These are phyloP conservation scores for Umbelopsis vinacea DNA, from an alignment of 192 early-diverging fungal genomes.

Conservation along the genomic window DNA sequence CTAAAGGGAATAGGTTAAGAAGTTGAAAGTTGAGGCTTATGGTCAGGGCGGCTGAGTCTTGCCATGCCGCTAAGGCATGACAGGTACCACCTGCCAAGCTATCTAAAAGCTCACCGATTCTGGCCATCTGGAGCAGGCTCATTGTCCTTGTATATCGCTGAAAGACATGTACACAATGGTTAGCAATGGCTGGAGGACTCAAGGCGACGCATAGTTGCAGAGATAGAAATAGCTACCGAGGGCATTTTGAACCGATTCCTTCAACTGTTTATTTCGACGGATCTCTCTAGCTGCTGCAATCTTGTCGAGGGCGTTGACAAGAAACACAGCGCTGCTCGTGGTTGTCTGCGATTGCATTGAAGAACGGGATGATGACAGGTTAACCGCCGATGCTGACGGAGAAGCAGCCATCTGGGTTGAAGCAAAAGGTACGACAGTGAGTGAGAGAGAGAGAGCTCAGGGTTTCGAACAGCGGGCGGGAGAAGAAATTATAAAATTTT, in stretches of 20 bases:
- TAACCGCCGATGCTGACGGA: constrained; percentile 17
- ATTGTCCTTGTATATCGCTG: constrained; percentile 43
- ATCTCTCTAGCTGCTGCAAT: constrained; percentile 60
- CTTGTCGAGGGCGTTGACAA: constrained; percentile 68
- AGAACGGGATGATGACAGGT: constrained; percentile 22
- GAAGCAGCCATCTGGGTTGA: constrained; percentile 12
- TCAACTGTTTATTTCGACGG: constrained; percentile 45
- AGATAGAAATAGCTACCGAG: constrained; percentile 41
- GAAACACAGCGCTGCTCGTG: constrained; percentile 59
- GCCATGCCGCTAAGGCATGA: neutral
- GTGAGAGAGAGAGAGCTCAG: neutral
- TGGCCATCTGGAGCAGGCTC: constrained; percentile 37
- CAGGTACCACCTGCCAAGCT: neutral
- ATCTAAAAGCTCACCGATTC: constrained; percentile 26
- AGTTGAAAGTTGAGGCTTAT: constrained; percentile 23
- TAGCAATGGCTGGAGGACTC: neutral
- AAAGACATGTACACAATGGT: neutral
- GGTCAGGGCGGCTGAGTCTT: neutral
- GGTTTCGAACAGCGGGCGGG: neutral
- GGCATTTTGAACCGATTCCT: constrained; percentile 52
- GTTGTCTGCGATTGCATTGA: constrained; percentile 20
- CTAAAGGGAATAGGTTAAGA: constrained; percentile 24
- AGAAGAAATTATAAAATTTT: too few species aligned
- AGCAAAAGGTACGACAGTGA: constrained; percentile 17
- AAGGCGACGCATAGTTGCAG: neutral